Evolutionary conservation across 805 yeast species (phyloP), one percentile per base, ranked within the genome.

Genomic region (Lachancea lanzarotensis): DNA sequence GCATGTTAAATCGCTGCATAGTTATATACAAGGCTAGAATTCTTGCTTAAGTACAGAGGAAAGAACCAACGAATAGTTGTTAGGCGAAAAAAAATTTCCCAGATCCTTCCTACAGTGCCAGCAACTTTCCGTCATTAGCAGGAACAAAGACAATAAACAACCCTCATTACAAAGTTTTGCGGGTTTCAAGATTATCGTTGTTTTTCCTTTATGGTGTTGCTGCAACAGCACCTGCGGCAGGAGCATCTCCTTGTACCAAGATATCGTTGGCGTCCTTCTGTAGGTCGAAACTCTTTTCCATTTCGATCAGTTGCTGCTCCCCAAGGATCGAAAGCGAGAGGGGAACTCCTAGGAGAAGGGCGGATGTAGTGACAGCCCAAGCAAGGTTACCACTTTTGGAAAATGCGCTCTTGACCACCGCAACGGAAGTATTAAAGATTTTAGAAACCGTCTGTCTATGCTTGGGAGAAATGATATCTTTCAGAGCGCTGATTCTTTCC

Each of bases 241-340:
- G 35, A 9, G 35, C 18, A 35, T 81, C 74, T 50, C 85, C 84
- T 50, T 84, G 81, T 35, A 88, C 84, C 57, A 84, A 69, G 38
- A 84, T 76, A 47, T 81, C 89, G 59, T 78, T 82, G 20, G 89
- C 83, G 50, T 83, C 82, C 65, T 82, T 84, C 66, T 84, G 91
- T 60, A 84, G 70, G 47, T 83, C 79, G 75, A 88, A 81, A 63
- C 89, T 93, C 72, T 85, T 88, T 73, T 90, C 97, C 82, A 87
- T 77, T 71, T 90, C 97, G 63, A 82, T 80, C 65, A 90, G 77
- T 72, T 91, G 97, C 64, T 89, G 95, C 72, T 91, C 97, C 49
- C 89, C 81, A 58, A 93, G 74, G 56, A 93, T 85, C 43, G 96
- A 83, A 57, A 93, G 73, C 8, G 96, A 82, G 56, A 87, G 75